Conservation (phyloP, 495 filamentous ascomycete species). For the Penicillium pancosmium region DNA sequence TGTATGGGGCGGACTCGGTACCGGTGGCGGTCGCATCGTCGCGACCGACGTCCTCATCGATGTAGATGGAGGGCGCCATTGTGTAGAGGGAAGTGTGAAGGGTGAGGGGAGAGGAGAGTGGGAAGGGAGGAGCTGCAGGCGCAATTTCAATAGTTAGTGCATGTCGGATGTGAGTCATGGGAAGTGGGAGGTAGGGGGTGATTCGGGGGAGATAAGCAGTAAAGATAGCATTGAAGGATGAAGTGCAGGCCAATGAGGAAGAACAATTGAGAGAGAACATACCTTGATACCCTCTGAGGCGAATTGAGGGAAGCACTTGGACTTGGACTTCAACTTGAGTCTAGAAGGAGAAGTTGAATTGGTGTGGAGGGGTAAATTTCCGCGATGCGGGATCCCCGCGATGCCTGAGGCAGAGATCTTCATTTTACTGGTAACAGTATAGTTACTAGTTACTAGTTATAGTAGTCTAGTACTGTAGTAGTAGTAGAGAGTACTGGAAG, state of each 20-base stretch:
- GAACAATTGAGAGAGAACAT: too few species aligned
- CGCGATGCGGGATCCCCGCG: slow-evolving; percentile 23
- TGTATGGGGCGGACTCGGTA: slow-evolving; percentile 73
- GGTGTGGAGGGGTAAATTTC: slow-evolving; percentile 44
- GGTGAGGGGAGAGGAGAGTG: too few species aligned
- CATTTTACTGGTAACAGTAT: too few species aligned
- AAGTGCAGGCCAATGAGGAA: too few species aligned
- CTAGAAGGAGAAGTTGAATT: not conserved
- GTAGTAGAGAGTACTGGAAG: too few species aligned
- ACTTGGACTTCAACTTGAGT: not conserved
- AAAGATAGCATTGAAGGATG: too few species aligned
- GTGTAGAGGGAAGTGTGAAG: slow-evolving; percentile 6
- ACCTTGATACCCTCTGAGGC: too few species aligned
- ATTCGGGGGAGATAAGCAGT: not conserved
- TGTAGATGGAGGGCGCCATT: slow-evolving; percentile 62
- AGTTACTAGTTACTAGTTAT: not conserved
- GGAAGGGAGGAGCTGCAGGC: slow-evolving; percentile 2
- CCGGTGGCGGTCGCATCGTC: slow-evolving; percentile 72
- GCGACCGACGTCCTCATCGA: slow-evolving; percentile 76
- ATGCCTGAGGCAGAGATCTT: slow-evolving; percentile 38
- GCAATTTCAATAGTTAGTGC: slow-evolving; percentile 2
- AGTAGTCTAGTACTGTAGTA: too few species aligned
- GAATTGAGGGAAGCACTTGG: not conserved
- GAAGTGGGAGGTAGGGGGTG: not conserved
- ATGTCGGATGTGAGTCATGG: slow-evolving; percentile 18